Evolutionary conservation across 2,329 filamentous ascomycete genomes (phyloP), one percentile per base, ranked within the genome.

Genomic region (Eurotiales sp.): DNA sequence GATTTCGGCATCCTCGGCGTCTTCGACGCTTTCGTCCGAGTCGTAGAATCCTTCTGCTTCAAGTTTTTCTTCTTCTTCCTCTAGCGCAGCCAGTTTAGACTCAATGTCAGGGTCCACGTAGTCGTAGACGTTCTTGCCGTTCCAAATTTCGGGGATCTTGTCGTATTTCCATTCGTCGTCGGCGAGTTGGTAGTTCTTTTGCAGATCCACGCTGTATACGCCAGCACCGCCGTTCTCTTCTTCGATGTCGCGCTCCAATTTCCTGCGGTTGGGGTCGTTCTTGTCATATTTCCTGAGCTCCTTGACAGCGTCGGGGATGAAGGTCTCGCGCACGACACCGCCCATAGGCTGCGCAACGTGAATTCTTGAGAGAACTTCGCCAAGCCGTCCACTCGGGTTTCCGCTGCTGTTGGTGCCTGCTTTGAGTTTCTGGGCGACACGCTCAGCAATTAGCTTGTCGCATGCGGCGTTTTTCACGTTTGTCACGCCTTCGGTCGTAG

Each of bases 61-160:
- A 12, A 97, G 82, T 62, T 86, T 86, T 75, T 96, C 92, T 71
- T 99, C 93, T 67, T 99, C 95, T 56, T 91, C 91, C 72, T 99
- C 93, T 29, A 99, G 80, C 51, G 90, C 90, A 46, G 86, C 85
- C 45, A 99, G 82, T 77, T 96, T 97, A 59, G 84, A 81, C 64
- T 96, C 93, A 66, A 99, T 99, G 51, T 99, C 95, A 1, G 92
- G 91, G 64, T 97, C 93, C 65, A 99, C 84, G 71, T 89, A 99
- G 72, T 99, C 93, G 75, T 92, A 93, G 52, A 99, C 88, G 70
- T 99, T 99, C 80, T 92, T 91, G 71, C 93, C 93, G 66, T 97
- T 85, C 71, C 91, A 87, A 44, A 96, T 80, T 72, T 99, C 93
- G 27, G 93, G 93, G 50, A 97, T 88, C 73, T 88, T 90, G 76